These are phyloP conservation scores for Heliocybe sulcata DNA, from an alignment of 1,284 basidiomycete genomes.

Conservation along the genomic window DNA sequence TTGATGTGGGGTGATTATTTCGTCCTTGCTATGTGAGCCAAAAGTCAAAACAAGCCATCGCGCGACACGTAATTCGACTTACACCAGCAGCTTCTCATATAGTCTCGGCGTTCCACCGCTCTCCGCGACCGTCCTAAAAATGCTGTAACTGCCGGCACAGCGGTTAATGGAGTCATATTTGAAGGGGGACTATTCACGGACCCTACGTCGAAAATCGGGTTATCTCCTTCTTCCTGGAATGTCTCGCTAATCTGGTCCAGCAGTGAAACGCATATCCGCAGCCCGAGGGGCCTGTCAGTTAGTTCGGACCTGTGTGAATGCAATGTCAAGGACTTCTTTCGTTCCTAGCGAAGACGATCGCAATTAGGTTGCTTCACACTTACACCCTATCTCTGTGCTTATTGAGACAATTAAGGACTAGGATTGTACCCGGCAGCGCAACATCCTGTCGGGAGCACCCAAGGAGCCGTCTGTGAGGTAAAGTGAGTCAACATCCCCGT, in stretches of 20 bases:
- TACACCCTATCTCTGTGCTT: constrained; percentile 49
- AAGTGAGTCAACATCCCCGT: constrained; percentile 3
- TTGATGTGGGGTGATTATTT: constrained; percentile 78
- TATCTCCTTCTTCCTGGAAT: constrained; percentile 56
- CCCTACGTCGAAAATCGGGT: constrained; percentile 72
- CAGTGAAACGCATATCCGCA: constrained; percentile 51
- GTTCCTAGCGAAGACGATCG: neutral
- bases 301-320: constrained; percentile 38
- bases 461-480: constrained; percentile 56
- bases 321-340: neutral
- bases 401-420: constrained; percentile 68
- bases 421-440: constrained; percentile 55
- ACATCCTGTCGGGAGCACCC: constrained; percentile 59
- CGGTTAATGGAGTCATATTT: constrained; percentile 5
- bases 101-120: constrained; percentile 23
- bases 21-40: constrained; percentile 42
- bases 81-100: constrained; percentile 28
- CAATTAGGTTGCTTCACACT: constrained; percentile 23
- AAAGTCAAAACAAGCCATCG: constrained; percentile 4
- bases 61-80: constrained; percentile 12
- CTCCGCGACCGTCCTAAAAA: constrained; percentile 32
- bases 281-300: constrained; percentile 42
- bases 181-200: constrained; percentile 21
- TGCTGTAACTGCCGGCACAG: constrained; percentile 23
- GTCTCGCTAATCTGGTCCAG: constrained; percentile 62